Conservation (phyloP, 2,329 filamentous ascomycete genomes). For the Cryphonectria nitschkei region DNA sequence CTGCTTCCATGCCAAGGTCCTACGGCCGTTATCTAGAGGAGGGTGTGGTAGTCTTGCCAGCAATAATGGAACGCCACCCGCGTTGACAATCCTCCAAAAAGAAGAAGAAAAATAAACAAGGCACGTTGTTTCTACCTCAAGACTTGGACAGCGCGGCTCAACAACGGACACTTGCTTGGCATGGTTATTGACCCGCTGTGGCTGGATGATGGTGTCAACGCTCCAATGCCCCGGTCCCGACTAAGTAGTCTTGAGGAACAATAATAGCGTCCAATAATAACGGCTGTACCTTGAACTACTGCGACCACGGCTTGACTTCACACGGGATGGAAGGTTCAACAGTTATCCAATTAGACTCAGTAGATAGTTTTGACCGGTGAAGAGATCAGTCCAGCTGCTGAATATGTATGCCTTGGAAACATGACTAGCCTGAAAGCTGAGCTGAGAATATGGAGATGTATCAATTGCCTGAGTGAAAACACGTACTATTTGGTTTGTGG, state of each 20-base stretch:
- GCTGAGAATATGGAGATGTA: neutral
- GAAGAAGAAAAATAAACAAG: neutral
- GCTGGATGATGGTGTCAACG: neutral
- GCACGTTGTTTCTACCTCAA: neutral
- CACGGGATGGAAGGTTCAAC: neutral
- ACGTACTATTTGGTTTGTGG: neutral
- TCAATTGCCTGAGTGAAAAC: neutral
- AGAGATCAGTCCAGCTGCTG: neutral
- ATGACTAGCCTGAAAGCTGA: neutral
- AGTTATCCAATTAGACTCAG: neutral
- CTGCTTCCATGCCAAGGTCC: neutral
- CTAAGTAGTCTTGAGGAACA: neutral
- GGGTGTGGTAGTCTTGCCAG: neutral
- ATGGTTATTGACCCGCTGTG: neutral
- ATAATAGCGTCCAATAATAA: conserved; percentile 3
- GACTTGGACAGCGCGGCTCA: neutral
- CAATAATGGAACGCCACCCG: too few relatives aligned
- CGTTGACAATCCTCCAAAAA: neutral
- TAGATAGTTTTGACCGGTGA: neutral
- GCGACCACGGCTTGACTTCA: neutral
- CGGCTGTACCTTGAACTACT: neutral
- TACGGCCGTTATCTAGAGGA: neutral
- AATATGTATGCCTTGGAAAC: neutral
- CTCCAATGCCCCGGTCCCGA: neutral
- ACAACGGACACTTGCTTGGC: neutral